Base-by-base conservation (phyloP, 805 yeast species). In the Starmerella lactis-condensi region DNA sequence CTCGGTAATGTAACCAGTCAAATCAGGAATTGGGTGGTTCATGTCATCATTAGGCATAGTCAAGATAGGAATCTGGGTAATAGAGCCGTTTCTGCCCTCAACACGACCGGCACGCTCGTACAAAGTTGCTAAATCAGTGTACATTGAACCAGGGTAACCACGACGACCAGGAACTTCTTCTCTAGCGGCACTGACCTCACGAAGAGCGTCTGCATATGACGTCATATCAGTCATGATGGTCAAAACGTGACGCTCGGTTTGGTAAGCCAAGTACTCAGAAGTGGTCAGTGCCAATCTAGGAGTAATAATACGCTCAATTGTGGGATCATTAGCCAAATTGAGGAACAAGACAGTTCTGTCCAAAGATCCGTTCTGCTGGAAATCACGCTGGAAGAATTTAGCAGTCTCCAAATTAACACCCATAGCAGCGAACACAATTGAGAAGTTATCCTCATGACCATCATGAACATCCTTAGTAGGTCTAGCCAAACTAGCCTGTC, bases 71-170 rank as follows among this genome's bases (percentile, higher is more conserved):
- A 89, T 78, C 65, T 89, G 99, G 28, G 99, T 89, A 54, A 89
- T 89, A 29, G 98, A 89, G 56, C 99, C 99, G 53, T 89, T 89
- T 64, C 98, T 76, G 45, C 99, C 99, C 63, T 89, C 98, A 41
- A 89, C 96, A 67, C 99, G 78, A 57, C 99, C 99, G 28, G 99
- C 99, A 67, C 99, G 79, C 65, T 89, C 99, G 59, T 89, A 89
- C 52, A 89, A 82, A 31, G 96, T 89, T 31, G 96, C 79, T 66
- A 89, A 79, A 75, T 89, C 99, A 29, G 99, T 89, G 64, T 89
- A 89, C 99, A 89, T 89, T 60, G 89, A 89, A 77, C 99, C 99
- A 43, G 99, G 99, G 61, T 89, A 89, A 67, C 99, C 99, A 74
- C 99, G 82, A 71, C 99, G 82, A 68, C 99, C 99, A 54, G 98